Evolutionary conservation across 441 rosid species (phyloP), one percentile per base, ranked within the genome.

Genomic region (Euphorbia celastroides): DNA sequence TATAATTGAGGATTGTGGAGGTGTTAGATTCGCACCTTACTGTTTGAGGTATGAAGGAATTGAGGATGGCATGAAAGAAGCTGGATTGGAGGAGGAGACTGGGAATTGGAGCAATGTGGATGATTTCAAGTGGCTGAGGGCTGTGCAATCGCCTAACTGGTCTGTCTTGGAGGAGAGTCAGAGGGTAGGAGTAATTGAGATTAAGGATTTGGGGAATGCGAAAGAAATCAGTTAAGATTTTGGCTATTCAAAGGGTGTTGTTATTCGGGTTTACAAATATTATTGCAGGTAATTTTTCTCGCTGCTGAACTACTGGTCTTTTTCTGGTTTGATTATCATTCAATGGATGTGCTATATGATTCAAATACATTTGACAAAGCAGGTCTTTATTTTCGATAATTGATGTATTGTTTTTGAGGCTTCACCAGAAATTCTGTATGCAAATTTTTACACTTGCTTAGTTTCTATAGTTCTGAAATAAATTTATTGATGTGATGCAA

Each of bases 101-200:
- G 80, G 71, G 55, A 85, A 79, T 63, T 90, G 98, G 97, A 75
- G 70, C 59, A 82, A 80, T 79, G 96, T 93, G 14, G 98, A 90
- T 81, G 98, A 93, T 79, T 93, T 93, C 73, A 77, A 79, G 85
- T 93, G 97, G 96, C 59, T 93, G 62, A 82, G 87, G 76, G 97
- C 94, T 14, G 79, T 85, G 19, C 92, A 84, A 36, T 86, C 95
- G 0, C 98, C 98, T 0, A 93, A 88, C 66, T 93, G 96, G 96
- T 86, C 82, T 0, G 64, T 88, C 65, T 71, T 90, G 69, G 96
- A 85, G 14, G 84, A 74, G 65, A 78, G 78, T 38, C 82, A 85
- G 70, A 81, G 94, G 77, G 17, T 79, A 62, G 79, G 69, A 32
- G 52, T 52, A 6, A 66, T 88, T 73, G 74, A 71, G 38, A 48